These are phyloP conservation scores for Claviceps fusiformis DNA, from an alignment of 2,329 filamentous ascomycete species.

Conservation along the genomic window DNA sequence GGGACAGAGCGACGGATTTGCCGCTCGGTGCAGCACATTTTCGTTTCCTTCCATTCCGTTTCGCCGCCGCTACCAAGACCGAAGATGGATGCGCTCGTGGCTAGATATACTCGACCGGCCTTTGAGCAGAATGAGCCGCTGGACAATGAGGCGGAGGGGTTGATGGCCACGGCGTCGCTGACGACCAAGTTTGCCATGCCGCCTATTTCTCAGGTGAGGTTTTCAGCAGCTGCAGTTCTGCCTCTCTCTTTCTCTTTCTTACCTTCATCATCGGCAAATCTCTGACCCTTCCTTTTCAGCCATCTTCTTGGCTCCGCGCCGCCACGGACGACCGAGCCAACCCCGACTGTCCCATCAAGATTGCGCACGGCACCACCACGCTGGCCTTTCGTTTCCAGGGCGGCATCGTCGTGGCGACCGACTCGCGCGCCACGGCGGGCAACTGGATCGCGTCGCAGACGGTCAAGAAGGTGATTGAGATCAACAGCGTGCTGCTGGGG, in stretches of 20 bases:
- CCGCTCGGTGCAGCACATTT: no score
- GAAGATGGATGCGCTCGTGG: conserved; percentile 82
- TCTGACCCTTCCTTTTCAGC: conserved; percentile 32
- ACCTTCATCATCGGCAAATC: no score
- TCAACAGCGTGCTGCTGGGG: conserved; percentile 84
- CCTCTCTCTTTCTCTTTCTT: neutral
- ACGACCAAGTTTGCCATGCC: conserved; percentile 93
- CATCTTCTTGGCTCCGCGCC: conserved; percentile 87
- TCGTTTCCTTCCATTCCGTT: neutral
- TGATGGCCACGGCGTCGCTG: conserved; percentile 59
- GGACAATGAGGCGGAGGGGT: conserved; percentile 57
- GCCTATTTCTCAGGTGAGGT: conserved; percentile 65
- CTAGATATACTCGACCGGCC: conserved; percentile 74
- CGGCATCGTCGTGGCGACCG: conserved; percentile 95
- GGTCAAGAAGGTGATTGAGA: conserved; percentile 99
- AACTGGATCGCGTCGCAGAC: conserved; percentile 99
- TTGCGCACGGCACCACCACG: conserved; percentile 96
- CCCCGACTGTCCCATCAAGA: conserved; percentile 96
- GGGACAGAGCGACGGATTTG: neutral
- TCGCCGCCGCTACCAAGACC: neutral
- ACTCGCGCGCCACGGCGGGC: conserved; percentile 91
- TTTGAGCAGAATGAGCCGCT: conserved; percentile 59
- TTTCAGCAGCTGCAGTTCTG: neutral
- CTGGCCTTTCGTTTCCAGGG: conserved; percentile 96
- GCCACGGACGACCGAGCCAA: conserved; percentile 96